phyloP scores from a whole-genome alignment of 805 yeast species.

The Ogataea corticis region DNA sequence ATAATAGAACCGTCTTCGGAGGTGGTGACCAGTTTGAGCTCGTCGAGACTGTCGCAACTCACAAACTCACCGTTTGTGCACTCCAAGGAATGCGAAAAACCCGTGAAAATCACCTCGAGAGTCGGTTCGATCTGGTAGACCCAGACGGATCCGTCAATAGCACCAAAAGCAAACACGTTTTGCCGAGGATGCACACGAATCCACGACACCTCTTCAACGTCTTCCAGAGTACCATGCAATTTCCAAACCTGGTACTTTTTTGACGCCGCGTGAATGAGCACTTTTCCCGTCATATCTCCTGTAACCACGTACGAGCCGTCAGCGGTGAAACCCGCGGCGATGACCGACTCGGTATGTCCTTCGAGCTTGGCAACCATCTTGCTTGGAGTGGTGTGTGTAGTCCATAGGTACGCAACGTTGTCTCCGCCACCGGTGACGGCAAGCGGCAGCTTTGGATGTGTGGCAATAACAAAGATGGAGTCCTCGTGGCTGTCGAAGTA shows the following conservation, averaged over 20 bases:
- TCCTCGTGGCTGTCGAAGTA: slow-evolving; percentile 91
- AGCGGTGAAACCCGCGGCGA: slow-evolving; percentile 76
- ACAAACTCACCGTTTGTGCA: slow-evolving; percentile 80
- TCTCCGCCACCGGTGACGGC: slow-evolving; percentile 97
- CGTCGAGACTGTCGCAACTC: slow-evolving; percentile 55
- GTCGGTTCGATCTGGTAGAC: slow-evolving; percentile 72
- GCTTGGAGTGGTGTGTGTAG: slow-evolving; percentile 85
- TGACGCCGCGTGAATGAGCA: slow-evolving; percentile 67
- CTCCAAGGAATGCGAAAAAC: slow-evolving; percentile 78
- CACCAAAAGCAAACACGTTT: slow-evolving; percentile 85
- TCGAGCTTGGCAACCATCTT: slow-evolving; percentile 70
- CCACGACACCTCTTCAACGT: slow-evolving; percentile 90
- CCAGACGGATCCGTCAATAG: slow-evolving; percentile 92
- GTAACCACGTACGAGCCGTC: slow-evolving; percentile 83
- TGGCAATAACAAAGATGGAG: slow-evolving; percentile 77
- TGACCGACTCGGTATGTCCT: slow-evolving; percentile 87
- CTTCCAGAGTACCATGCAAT: slow-evolving; percentile 67
- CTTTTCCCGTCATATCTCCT: slow-evolving; percentile 93
- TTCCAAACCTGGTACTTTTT: slow-evolving; percentile 87
- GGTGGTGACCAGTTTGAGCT: slow-evolving; percentile 65
- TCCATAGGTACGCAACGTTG: slow-evolving; percentile 86
- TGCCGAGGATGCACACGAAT: slow-evolving; percentile 75
- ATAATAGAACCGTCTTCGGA: slow-evolving; percentile 86
- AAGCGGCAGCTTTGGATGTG: slow-evolving; percentile 82
- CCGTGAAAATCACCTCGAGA: slow-evolving; percentile 71